phyloP scores from a whole-genome alignment of 495 filamentous ascomycete genomes.

The Hypoxylon lenormandii region DNA sequence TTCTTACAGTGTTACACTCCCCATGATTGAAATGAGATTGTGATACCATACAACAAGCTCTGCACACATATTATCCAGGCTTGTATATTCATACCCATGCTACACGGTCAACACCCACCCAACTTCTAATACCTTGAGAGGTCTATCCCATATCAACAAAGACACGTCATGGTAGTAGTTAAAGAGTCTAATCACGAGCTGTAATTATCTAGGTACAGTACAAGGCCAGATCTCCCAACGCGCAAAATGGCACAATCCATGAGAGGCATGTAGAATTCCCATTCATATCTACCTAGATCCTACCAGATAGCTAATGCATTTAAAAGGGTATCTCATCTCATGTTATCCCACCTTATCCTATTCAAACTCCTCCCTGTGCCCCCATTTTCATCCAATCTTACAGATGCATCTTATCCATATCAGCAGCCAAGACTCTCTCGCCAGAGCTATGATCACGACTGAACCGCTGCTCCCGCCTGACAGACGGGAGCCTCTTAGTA shows the following conservation, averaged over 20 bases:
- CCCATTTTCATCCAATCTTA: slow-evolving; percentile 18
- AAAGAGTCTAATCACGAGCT: no score
- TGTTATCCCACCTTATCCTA: slow-evolving; percentile 16
- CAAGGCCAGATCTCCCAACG: no score
- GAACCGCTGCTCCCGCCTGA: slow-evolving; percentile 24
- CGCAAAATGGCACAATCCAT: no score
- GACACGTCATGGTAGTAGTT: no score
- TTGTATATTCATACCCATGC: no score
- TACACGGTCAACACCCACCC: no score
- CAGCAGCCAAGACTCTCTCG: slow-evolving; percentile 23
- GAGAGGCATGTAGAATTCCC: no score
- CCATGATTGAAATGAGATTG: background rate
- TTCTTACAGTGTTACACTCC: background rate
- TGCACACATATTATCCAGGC: no score
- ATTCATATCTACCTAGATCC: background rate
- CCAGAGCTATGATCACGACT: background rate
- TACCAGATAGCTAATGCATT: no score
- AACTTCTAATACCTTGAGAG: no score
- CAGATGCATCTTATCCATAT: slow-evolving; percentile 48
- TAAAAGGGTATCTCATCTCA: slow-evolving; percentile 20
- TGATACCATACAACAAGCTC: background rate
- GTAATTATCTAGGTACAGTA: no score
- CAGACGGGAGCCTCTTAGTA: slow-evolving; percentile 26
- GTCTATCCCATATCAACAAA: no score
- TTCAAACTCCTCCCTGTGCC: background rate